phyloP scores from a whole-genome alignment of 2,329 filamentous ascomycete genomes.

The Chrysoporthe austroafricana region DNA sequence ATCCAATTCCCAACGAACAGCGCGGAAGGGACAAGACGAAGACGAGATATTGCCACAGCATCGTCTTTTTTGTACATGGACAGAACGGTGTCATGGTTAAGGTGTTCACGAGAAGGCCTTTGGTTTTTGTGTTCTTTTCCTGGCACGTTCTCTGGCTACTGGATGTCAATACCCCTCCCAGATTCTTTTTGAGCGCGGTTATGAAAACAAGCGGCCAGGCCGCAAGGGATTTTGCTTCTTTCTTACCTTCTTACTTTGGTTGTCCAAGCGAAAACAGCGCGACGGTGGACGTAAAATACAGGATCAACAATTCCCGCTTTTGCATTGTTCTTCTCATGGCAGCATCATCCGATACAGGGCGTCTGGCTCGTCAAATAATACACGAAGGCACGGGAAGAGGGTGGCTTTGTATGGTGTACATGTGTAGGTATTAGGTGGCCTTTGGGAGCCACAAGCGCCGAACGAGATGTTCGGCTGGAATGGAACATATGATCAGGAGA shows the following conservation, averaged over 20 bases:
- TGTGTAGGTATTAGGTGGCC: not conserved
- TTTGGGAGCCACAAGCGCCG: not conserved
- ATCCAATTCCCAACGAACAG: not conserved
- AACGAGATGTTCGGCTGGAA: not conserved
- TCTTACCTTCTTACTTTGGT: not conserved
- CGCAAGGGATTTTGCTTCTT: not conserved
- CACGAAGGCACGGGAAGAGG: not conserved
- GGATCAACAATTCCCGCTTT: not conserved
- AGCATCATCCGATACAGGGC: not conserved
- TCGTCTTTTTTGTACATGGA: conserved; percentile 2
- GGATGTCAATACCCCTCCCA: not conserved
- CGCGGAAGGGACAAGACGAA: not conserved
- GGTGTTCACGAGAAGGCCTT: conserved; percentile 4
- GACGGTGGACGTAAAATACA: not conserved
- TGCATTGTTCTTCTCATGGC: not conserved
- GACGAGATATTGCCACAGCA: not conserved
- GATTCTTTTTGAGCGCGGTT: not conserved
- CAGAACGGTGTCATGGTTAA: not conserved
- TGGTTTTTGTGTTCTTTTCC: not conserved
- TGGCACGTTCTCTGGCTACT: not conserved
- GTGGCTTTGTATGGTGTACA: not conserved
- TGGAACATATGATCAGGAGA: not conserved
- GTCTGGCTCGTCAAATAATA: not conserved
- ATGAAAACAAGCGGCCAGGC: conserved; percentile 1
- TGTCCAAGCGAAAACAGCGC: not conserved